Percentiles rank a stretch among this genome's conserved stretches.
Evolutionary conservation across 352 stramenopile species (phyloP).

Genomic region (Phytopythium kandeliae): DNA sequence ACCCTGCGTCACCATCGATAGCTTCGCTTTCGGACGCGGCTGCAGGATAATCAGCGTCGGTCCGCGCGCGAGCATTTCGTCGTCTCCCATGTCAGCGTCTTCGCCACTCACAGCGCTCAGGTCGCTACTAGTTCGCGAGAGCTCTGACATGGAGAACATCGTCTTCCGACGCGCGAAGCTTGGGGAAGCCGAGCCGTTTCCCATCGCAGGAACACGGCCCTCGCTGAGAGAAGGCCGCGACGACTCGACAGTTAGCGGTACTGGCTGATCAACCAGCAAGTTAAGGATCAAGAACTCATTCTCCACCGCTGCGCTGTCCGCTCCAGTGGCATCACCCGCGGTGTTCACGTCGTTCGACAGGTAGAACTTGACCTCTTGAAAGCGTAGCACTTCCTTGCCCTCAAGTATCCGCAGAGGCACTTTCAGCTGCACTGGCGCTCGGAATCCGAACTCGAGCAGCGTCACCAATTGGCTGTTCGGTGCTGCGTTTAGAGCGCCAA

Average conservation of each 20-base stretch:
- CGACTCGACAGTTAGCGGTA: slow-evolving; percentile 26
- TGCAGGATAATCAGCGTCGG: slow-evolving; percentile 62
- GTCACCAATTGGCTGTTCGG: slow-evolving; percentile 31
- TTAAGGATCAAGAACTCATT: slow-evolving; percentile 57
- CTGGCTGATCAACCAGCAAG: slow-evolving; percentile 37
- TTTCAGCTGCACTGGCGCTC: slow-evolving; percentile 22
- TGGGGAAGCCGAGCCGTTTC: slow-evolving; percentile 71
- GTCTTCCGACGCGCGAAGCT: slow-evolving; percentile 78
- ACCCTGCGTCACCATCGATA: slow-evolving; percentile 50
- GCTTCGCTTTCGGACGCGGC: slow-evolving; percentile 54
- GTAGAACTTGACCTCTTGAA: slow-evolving; percentile 62
- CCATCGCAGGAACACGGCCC: slow-evolving; percentile 77
- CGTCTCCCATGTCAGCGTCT: slow-evolving; percentile 32
- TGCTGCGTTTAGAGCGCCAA: slow-evolving; percentile 3
- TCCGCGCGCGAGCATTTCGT: slow-evolving; percentile 27
- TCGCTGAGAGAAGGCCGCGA: slow-evolving; percentile 40
- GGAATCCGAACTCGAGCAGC: slow-evolving; percentile 46
- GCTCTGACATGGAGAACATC: slow-evolving; percentile 56
- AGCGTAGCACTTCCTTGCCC: slow-evolving; percentile 42
- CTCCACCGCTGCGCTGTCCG: slow-evolving; percentile 7
- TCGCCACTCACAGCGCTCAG: slow-evolving; percentile 11
- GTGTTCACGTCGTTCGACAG: slow-evolving; percentile 12
- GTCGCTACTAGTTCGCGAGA: slow-evolving; percentile 28
- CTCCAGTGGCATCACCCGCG: background rate
- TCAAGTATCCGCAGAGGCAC: slow-evolving; percentile 55